Evolutionary conservation across 2,329 filamentous ascomycete species (phyloP).

Genomic region (Pseudogymnoascus sp.): DNA sequence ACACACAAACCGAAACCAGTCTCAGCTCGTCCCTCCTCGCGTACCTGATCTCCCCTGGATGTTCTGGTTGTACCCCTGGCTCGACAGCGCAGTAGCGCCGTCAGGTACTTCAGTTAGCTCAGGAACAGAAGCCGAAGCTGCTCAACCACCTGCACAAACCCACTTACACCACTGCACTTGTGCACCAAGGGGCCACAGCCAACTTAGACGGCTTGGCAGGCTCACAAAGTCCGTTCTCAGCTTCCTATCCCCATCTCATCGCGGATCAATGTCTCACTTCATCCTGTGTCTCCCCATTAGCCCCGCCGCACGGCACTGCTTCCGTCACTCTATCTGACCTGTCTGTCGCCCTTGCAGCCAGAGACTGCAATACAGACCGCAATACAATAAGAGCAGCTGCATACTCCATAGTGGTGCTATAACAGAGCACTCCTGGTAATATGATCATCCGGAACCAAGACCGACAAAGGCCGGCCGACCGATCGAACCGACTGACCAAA

Average conservation of each 20-base stretch:
- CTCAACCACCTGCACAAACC: not conserved
- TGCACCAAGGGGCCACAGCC: not conserved
- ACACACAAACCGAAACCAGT: not conserved
- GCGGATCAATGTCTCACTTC: conserved; percentile 4
- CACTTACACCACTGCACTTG: not conserved
- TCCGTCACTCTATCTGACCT: conserved; percentile 1
- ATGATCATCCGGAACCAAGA: not conserved
- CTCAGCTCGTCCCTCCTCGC: conserved; percentile 4
- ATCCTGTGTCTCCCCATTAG: not conserved
- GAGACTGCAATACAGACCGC: not conserved
- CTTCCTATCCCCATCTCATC: conserved; percentile 5
- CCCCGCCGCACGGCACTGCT: conserved; percentile 1
- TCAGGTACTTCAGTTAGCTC: not conserved
- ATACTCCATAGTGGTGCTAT: not conserved
- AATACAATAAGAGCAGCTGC: not conserved
- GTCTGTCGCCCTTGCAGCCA: not conserved
- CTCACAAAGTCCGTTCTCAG: not conserved
- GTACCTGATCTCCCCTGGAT: conserved; percentile 1
- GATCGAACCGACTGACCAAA: not conserved
- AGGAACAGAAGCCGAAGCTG: conserved; percentile 5
- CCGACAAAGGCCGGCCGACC: not conserved
- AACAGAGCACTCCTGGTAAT: not conserved
- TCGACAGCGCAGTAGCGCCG: conserved; percentile 1
- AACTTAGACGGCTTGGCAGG: conserved; percentile 1
- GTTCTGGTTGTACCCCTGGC: not conserved